A percentile compares a stretch with the other conserved stretches of the same genome.
These are phyloP conservation scores for Tubosaeta sp. DNA, from an alignment of 768 basidiomycete genomes.

Conservation along the genomic window DNA sequence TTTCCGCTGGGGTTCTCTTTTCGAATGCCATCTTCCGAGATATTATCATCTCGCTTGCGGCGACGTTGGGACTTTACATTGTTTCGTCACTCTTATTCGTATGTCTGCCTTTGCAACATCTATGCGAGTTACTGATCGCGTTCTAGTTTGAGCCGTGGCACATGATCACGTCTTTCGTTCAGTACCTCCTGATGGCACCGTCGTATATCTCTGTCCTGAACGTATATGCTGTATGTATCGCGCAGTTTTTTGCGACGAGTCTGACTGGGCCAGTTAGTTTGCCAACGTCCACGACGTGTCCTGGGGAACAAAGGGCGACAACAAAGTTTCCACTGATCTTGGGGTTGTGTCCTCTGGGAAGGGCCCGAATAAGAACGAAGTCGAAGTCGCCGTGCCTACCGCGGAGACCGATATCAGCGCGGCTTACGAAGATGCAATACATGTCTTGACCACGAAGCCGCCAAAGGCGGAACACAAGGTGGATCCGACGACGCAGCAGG, in stretches of 20 bases:
- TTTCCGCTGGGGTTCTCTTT: constrained; percentile 61
- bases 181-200: constrained; percentile 87
- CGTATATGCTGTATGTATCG: constrained; percentile 64
- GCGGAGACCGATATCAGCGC: constrained; percentile 86
- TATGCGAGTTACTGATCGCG: not conserved
- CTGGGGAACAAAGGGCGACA: constrained; percentile 96
- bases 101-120: constrained; percentile 31
- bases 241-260: not conserved
- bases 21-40: constrained; percentile 79
- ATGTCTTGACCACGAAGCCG: constrained; percentile 72
- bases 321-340: constrained; percentile 78
- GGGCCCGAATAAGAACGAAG: constrained; percentile 65
- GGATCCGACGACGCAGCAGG: constrained; percentile 61
- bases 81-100: constrained; percentile 81
- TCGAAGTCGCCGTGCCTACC: constrained; percentile 82
- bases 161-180: constrained; percentile 95
- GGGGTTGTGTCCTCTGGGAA: constrained; percentile 69
- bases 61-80: constrained; percentile 88
- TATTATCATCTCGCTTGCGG: constrained; percentile 79
- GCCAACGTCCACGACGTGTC: constrained; percentile 89
- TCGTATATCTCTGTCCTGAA: constrained; percentile 93
- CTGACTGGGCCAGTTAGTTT: constrained; percentile 42
- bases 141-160: constrained; percentile 93
- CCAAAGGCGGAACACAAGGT: constrained; percentile 64
- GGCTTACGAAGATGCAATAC: constrained; percentile 87